Percentiles rank a stretch among this genome's conserved stretches.
These are phyloP conservation scores for Prototheca wickerhamii DNA, from an alignment of 163 green algal species.

Conservation along the genomic window DNA sequence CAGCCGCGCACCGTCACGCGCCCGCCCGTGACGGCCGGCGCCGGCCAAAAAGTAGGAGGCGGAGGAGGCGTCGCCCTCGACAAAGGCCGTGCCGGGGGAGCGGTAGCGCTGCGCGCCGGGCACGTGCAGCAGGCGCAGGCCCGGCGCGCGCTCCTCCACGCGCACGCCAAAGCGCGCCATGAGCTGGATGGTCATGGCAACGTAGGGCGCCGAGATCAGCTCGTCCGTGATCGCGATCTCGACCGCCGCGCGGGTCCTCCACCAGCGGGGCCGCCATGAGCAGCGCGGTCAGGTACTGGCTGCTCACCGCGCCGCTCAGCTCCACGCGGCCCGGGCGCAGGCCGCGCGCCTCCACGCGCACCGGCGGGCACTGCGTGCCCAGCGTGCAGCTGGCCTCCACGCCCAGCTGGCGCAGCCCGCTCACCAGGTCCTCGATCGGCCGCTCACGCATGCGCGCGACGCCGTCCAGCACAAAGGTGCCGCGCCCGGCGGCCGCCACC, in stretches of 20 bases:
- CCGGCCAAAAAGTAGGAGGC: slow-evolving; percentile 96
- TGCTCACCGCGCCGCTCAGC: slow-evolving; percentile 77
- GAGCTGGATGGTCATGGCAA: slow-evolving; percentile 98
- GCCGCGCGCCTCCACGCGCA: slow-evolving; percentile 68
- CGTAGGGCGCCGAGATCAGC: slow-evolving; percentile 91
- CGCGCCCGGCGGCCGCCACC: slow-evolving; percentile 81
- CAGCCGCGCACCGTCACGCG: slow-evolving; percentile 88
- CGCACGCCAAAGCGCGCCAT: slow-evolving; percentile 89
- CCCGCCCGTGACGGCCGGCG: slow-evolving; percentile 88
- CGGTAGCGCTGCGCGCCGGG: slow-evolving; percentile 69
- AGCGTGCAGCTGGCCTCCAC: slow-evolving; percentile 83
- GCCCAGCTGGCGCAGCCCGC: slow-evolving; percentile 86
- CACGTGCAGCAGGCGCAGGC: slow-evolving; percentile 73
- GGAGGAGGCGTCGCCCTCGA: slow-evolving; percentile 94
- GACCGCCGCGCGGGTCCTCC: slow-evolving; percentile 48
- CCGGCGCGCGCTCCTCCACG: slow-evolving; percentile 64
- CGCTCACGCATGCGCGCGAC: slow-evolving; percentile 92
- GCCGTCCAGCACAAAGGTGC: slow-evolving; percentile 85
- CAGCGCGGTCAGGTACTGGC: slow-evolving; percentile 88
- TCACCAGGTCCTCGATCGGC: slow-evolving; percentile 89
- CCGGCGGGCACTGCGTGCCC: slow-evolving; percentile 87
- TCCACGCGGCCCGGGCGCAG: slow-evolving; percentile 72
- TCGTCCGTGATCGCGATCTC: slow-evolving; percentile 83
- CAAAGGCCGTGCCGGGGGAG: slow-evolving; percentile 80
- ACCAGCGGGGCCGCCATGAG: slow-evolving; percentile 92